Evolutionary conservation across 2,329 filamentous ascomycete genomes (phyloP), one percentile per base, ranked within the genome.

Genomic region (Trichoderma sp.): DNA sequence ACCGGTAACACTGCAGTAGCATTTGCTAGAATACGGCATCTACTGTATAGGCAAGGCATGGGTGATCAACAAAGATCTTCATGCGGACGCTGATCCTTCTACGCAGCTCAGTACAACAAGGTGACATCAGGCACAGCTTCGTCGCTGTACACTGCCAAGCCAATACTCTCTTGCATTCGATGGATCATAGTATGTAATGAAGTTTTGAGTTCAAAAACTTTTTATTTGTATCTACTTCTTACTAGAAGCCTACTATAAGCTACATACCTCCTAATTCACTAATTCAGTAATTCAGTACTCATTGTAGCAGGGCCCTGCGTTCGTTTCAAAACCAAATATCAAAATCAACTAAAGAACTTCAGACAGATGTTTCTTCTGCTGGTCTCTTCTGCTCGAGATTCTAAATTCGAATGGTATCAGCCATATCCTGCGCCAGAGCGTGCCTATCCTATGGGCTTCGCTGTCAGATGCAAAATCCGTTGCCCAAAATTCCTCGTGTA

Each of bases 351-450:
- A 59, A 43, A 68, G 65, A 56, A 68, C 59, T 28, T 60, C 56
- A 59, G 49, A 54, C 56, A 60, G 24, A 60, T 67, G 30, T 43
- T 59, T 43, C 46, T 24, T 66, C 60, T 59, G 61, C 43, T 69
- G 24, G 55, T 69, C 55, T 69, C 61, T 59, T 54, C 10, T 64
- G 43, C 46, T 59, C 32, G 56, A 68, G 65, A 68, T 56, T 68
- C 65, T 68, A 59, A 68, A 54, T 43, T 64, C 49, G 68, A 64
- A 55, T 71, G 70, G 70, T 71, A 71, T 71, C 70, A 66, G 69
- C 67, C 66, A 70, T 65, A 59, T 70, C 66, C 61, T 66, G 70
- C 69, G 69, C 66, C 69, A 67, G 56, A 69, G 70, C 66, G 56
- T 49, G 56, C 69, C 60, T 69, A 49, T 68, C 59, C 61, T 59